Evolutionary conservation across 371 early-diverging fungal genomes (phyloP).

Genomic region (Mucor piriformis): DNA sequence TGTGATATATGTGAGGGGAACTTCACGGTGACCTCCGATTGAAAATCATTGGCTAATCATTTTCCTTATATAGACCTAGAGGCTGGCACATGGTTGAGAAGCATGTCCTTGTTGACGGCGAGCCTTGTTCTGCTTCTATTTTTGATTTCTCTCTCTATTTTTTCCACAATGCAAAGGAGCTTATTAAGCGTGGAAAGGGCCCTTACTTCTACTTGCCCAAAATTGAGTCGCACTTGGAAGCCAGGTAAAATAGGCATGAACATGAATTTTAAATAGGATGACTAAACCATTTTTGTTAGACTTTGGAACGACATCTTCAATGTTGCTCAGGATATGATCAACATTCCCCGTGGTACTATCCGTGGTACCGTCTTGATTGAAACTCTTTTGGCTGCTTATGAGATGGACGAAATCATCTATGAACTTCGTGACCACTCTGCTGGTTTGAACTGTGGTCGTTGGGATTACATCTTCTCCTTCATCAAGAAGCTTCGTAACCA

Average conservation of each 20-base stretch:
- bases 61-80: slow-evolving; percentile 73
- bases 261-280: background rate
- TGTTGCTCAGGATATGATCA: slow-evolving; percentile 87
- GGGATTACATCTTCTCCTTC: slow-evolving; percentile 98
- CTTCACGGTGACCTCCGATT: slow-evolving; percentile 7
- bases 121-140: slow-evolving; percentile 88
- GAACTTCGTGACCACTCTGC: slow-evolving; percentile 96
- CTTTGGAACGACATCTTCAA: slow-evolving; percentile 98
- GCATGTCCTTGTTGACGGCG: slow-evolving; percentile 90
- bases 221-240: slow-evolving; percentile 96
- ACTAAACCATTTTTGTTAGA: slow-evolving; percentile 24
- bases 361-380: slow-evolving; percentile 96
- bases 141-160: slow-evolving; percentile 97
- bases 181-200: slow-evolving; percentile 82
- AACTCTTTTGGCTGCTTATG: slow-evolving; percentile 94
- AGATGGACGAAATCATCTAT: slow-evolving; percentile 98
- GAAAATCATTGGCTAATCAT: slow-evolving; percentile 7
- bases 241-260: slow-evolving; percentile 44
- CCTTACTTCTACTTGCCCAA: slow-evolving; percentile 98
- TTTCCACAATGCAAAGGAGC: slow-evolving; percentile 91
- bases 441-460: slow-evolving; percentile 97
- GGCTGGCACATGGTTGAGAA: slow-evolving; percentile 98
- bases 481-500: slow-evolving; percentile 95
- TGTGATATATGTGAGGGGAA: background rate
- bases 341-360: slow-evolving; percentile 94